phyloP scores from a whole-genome alignment of 192 early-diverging fungal species.

The Umbelopsis isabellina region DNA sequence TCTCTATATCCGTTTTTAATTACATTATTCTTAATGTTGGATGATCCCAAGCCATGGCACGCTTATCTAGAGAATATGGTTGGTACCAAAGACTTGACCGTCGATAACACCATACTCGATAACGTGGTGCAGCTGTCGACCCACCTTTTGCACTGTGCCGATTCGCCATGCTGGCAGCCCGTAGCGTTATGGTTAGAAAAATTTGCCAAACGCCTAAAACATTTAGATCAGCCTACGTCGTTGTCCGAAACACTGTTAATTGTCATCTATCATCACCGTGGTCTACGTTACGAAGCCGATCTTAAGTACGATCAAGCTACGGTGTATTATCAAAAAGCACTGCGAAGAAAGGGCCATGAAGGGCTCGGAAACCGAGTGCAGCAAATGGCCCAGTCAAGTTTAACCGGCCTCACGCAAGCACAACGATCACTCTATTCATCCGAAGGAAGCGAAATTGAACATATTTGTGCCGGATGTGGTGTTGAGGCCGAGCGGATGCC shows the following conservation, averaged over 20 bases:
- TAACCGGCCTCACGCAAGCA: neutral
- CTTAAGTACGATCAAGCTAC: neutral
- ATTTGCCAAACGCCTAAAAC: constrained; percentile 6
- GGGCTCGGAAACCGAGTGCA: neutral
- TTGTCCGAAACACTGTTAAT: constrained; percentile 2
- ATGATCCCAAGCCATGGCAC: constrained; percentile 3
- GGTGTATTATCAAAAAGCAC: neutral
- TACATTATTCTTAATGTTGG: neutral
- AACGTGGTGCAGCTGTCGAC: neutral
- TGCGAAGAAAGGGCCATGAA: neutral
- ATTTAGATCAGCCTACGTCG: neutral
- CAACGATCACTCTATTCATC: neutral
- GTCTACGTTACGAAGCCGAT: constrained; percentile 1
- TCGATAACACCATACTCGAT: neutral
- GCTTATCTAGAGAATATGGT: neutral
- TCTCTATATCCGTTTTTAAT: no score
- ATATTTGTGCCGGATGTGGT: constrained; percentile 5
- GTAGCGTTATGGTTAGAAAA: neutral
- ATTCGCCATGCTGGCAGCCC: neutral
- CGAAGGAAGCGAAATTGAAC: neutral
- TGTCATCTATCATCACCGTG: constrained; percentile 11
- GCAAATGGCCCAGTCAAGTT: constrained; percentile 1
- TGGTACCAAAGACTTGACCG: neutral
- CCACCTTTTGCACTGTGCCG: neutral
- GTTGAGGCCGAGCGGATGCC: constrained; percentile 11